Conservation (phyloP, 129 eudicot genomes). For the Tagetes erecta region DNA sequence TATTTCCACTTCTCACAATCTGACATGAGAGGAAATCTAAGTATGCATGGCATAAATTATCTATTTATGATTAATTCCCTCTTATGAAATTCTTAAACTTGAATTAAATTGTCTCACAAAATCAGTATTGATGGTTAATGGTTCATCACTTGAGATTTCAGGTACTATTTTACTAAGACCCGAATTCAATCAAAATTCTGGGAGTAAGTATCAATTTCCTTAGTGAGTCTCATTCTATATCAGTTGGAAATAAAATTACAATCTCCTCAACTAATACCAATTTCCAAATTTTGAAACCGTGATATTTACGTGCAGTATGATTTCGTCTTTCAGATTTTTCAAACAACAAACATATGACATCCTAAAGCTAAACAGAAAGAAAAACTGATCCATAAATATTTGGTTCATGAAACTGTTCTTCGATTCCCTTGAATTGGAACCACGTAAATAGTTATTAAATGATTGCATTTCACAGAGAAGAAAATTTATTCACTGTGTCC, state of each 20-base stretch:
- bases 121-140: neutral
- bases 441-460: too few species aligned
- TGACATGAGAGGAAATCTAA: neutral
- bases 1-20: constrained; percentile 2
- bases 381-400: neutral
- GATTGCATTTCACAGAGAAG: neutral
- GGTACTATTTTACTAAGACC: neutral
- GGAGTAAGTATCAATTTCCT: neutral
- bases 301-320: neutral
- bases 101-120: neutral
- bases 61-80: neutral
- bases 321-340: neutral
- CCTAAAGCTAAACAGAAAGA: neutral
- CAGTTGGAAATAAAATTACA: too few species aligned
- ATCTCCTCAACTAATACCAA: neutral
- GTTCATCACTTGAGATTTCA: neutral
- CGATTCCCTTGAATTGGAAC: neutral
- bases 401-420: neutral
- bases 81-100: neutral
- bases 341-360: neutral
- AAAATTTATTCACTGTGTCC: neutral
- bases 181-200: neutral
- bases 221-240: neutral
- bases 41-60: neutral
- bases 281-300: neutral